Base-by-base conservation (phyloP, 345 rosid genomes). In the Lumnitzera racemosa region DNA sequence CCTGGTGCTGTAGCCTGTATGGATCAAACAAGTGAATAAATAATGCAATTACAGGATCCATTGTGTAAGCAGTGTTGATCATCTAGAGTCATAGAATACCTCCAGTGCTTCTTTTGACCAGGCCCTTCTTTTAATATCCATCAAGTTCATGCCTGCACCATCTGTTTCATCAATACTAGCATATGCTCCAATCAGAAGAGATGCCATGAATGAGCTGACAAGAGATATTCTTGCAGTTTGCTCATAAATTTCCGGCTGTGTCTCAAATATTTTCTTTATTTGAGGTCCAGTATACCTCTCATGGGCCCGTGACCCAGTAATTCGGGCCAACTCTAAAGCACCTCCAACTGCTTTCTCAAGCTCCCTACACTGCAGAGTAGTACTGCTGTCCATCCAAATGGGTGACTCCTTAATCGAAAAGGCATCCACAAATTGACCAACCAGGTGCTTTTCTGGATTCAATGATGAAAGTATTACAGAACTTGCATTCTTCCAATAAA, bases 191-290 rank as follows among this genome's bases (percentile, higher is more conserved):
- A 78, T 67, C 9, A 91, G 61, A 31, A 91, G 77, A 59, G 88
- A 89, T 0, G 98, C 96, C 90, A 91, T 80, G 62, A 91, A 91
- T 13, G 97, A 94, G 84, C 99, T 94, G 72, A 90, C 99, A 47
- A 90, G 81, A 46, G 95, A 94, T 57, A 94, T 90, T 71, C 96
- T 65, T 79, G 86, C 99, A 0, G 96, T 90, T 61, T 79, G 63
- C 57, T 60, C 41, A 76, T 87, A 94, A 24, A 57, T 61, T 50
- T 74, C 86, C 0, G 64, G 85, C 57, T 81, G 81, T 0, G 69
- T 74, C 49, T 59, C 67, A 70, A 76, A 84, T 59, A 94, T 66
- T 72, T 81, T 94, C 68, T 82, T 70, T 61, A 94, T 90, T 76
- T 94, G 95, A 0, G 99, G 95, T 13, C 99, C 99, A 0, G 99